These are phyloP conservation scores for Penicillium sp. DNA, from an alignment of 2,329 filamentous ascomycete species.

Conservation along the genomic window DNA sequence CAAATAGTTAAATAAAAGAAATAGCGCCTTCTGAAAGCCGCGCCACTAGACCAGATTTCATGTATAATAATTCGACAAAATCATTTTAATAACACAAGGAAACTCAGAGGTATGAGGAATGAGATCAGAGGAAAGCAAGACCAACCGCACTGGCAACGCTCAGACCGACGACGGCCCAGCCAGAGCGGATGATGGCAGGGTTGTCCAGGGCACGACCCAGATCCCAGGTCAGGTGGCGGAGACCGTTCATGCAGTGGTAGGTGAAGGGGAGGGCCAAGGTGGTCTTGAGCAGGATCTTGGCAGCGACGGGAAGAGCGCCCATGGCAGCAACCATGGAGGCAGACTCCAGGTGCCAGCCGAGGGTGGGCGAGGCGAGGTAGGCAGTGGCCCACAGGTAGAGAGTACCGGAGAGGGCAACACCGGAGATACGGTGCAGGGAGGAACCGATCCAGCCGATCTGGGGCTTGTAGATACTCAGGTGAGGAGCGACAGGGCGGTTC, in stretches of 20 bases:
- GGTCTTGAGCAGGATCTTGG: conserved; percentile 62
- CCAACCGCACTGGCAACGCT: conserved; percentile 51
- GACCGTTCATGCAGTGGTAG: conserved; percentile 68
- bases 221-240: conserved; percentile 73
- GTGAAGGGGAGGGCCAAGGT: conserved; percentile 64
- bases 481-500: conserved; percentile 77
- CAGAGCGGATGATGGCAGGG: conserved; percentile 63
- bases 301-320: conserved; percentile 58
- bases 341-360: conserved; percentile 70
- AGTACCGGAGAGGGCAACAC: conserved; percentile 66
- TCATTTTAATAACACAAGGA: conserved; percentile 33
- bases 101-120: conserved; percentile 32
- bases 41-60: conserved; percentile 20
- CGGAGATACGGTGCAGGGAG: conserved; percentile 81
- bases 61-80: conserved; percentile 23
- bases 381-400: conserved; percentile 78
- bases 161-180: conserved; percentile 63
- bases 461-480: conserved; percentile 81
- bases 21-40: conserved; percentile 21
- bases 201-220: conserved; percentile 62
- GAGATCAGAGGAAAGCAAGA: conserved; percentile 47
- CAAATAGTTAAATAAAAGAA: conserved; percentile 8
- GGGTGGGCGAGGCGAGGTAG: conserved; percentile 76
- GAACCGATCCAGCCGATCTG: conserved; percentile 82
- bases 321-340: conserved; percentile 65